Evolutionary conservation across 306 rosid species (phyloP), one percentile per base, ranked within the genome.

Genomic region (Vachellia collinsii): DNA sequence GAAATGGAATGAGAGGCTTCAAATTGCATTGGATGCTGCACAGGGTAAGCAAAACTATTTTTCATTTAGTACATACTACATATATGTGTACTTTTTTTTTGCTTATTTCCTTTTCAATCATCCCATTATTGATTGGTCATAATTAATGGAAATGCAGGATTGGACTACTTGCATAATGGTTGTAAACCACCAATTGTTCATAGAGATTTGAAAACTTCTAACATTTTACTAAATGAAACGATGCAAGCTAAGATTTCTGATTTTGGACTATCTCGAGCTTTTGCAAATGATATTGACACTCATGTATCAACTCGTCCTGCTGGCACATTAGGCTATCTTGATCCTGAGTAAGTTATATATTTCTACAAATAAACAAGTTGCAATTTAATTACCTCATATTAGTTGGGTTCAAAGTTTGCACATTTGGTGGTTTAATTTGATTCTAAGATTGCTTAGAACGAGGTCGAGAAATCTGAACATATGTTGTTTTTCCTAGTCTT

Each of bases 21-120:
- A 61, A 61, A 61, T 61, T 61, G 67, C 67, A 61, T 61, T 61
- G 67, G 67, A 61, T 61, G 67, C 39, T 1, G 22, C 59, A 17
- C 22, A 51, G 0, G 59, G 22, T 51, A 51, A 51, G 59, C 22
- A 51, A 51, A 51, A 51, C 22, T 22, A 51, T 51, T n/a, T 51
- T 51, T 19, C 16, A 41, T 41, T 41, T 41, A 29, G 34, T 29
- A 29, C 34, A 29, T 29, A 29, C 34, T 29, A 29, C 34, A 29
- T 29, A 29, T 1, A 29, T 29, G 34, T 29, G 34, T 29, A 29
- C 34, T 29, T 29, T 29, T 2, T 50, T 47, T 46, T 46, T 9
- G 12, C 50, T 11, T 46, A 10, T 46, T 46, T 11, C 11, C 50
- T 46, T 46, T 11, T 46, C 50, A 11, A 46, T 11, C 3, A 46